Conservation (phyloP, 2,329 filamentous ascomycete species). For the Fusarium miscanthi region DNA sequence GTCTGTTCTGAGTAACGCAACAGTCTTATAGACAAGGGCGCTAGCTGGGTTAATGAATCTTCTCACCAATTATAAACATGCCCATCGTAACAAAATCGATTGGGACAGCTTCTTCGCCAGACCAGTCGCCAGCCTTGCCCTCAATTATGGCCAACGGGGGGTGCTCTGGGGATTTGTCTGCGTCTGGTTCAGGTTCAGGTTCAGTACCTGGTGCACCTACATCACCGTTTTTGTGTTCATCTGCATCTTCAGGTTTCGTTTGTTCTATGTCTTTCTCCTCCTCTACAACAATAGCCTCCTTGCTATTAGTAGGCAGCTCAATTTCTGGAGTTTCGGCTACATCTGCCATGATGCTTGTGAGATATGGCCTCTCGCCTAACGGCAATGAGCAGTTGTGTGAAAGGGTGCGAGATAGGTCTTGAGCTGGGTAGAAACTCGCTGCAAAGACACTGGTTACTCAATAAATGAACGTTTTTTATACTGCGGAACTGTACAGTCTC, state of each 20-base stretch:
- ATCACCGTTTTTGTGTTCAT: neutral
- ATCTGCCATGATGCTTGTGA: slow-evolving; percentile 20
- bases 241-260: slow-evolving; percentile 8
- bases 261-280: neutral
- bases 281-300: neutral
- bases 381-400: neutral
- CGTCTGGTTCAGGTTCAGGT: neutral
- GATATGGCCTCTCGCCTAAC: neutral
- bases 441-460: neutral
- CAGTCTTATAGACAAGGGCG: neutral
- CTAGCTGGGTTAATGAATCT: neutral
- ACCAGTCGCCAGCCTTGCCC: neutral
- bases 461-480: neutral
- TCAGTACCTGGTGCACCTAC: neutral
- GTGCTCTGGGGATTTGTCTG: slow-evolving; percentile 11
- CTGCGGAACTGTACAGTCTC: neutral
- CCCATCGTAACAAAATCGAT: slow-evolving; percentile 76
- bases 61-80: slow-evolving; percentile 78
- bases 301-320: slow-evolving; percentile 11
- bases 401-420: neutral
- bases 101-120: slow-evolving; percentile 4
- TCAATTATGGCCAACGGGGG: neutral
- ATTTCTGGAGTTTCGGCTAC: slow-evolving; percentile 6
- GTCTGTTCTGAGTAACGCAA: neutral
- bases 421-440: neutral